Evolutionary conservation across 2,329 filamentous ascomycete genomes (phyloP).

Genomic region (Lasiodiplodia sp.): DNA sequence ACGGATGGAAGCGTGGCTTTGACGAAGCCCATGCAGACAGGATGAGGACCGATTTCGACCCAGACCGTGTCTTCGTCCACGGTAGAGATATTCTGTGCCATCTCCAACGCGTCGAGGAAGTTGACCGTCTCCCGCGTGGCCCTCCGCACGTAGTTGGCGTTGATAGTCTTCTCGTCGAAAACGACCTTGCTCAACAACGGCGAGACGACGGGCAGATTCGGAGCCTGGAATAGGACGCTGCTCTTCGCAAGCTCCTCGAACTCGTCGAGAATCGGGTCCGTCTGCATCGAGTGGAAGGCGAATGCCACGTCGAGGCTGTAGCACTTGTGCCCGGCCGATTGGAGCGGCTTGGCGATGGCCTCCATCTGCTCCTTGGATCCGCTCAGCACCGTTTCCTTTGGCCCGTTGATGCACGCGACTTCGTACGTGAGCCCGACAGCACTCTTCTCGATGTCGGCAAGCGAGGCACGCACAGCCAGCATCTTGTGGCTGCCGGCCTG

Average conservation of each 20-base stretch:
- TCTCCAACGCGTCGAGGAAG: slow-evolving; percentile 52
- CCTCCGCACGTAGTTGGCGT: slow-evolving; percentile 49
- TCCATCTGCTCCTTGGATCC: slow-evolving; percentile 35
- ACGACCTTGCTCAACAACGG: slow-evolving; percentile 54
- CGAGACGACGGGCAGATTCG: slow-evolving; percentile 51
- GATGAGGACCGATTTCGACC: slow-evolving; percentile 58
- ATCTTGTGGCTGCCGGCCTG: slow-evolving; percentile 38
- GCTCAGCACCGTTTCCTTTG: slow-evolving; percentile 40
- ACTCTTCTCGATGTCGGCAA: neutral
- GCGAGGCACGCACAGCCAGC: slow-evolving; percentile 32
- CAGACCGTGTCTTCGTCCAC: slow-evolving; percentile 48
- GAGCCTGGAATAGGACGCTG: slow-evolving; percentile 35
- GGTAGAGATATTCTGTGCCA: slow-evolving; percentile 40
- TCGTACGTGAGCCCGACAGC: slow-evolving; percentile 21
- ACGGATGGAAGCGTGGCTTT: slow-evolving; percentile 38
- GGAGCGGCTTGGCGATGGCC: slow-evolving; percentile 24
- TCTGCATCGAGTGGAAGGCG: slow-evolving; percentile 38
- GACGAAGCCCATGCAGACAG: slow-evolving; percentile 49
- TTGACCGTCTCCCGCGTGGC: slow-evolving; percentile 42
- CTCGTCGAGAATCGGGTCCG: slow-evolving; percentile 53
- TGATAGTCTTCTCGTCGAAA: slow-evolving; percentile 45
- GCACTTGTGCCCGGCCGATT: slow-evolving; percentile 29
- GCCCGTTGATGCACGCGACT: slow-evolving; percentile 44
- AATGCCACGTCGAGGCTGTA: slow-evolving; percentile 34
- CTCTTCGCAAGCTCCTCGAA: slow-evolving; percentile 44